A percentile compares a stretch with the other conserved stretches of the same genome.
Conservation (phyloP, 306 rosid genomes). For the Ammopiptanthus mongolicus region DNA sequence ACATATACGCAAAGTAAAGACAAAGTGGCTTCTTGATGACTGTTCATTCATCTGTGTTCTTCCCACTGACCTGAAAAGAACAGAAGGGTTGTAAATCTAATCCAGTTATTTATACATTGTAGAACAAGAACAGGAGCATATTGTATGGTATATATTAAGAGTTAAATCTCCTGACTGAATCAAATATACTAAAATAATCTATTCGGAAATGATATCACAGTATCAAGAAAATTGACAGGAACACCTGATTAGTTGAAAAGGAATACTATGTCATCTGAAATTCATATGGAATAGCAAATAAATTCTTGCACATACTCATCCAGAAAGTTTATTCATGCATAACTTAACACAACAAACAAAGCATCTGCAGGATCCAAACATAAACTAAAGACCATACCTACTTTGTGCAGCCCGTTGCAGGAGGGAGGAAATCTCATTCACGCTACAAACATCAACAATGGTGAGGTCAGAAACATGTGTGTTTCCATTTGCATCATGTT, state of each 20-base stretch:
- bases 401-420: slow-evolving; percentile 80
- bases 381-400: slow-evolving; percentile 41
- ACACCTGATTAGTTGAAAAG: background rate
- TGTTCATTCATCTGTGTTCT: slow-evolving; percentile 95
- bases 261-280: slow-evolving; percentile 7
- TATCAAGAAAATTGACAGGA: background rate
- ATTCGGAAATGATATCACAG: background rate
- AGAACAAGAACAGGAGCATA: background rate
- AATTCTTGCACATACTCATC: background rate
- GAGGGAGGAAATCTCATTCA: slow-evolving; percentile 85
- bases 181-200: background rate
- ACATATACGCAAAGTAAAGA: slow-evolving; percentile 83
- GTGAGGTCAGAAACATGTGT: slow-evolving; percentile 83
- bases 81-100: background rate
- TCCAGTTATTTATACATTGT: background rate
- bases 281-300: background rate
- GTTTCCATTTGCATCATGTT: slow-evolving; percentile 87
- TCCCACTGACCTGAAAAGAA: slow-evolving; percentile 76
- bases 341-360: background rate
- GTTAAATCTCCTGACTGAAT: background rate
- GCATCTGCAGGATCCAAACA: background rate
- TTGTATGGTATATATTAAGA: background rate
- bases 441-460: slow-evolving; percentile 69
- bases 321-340: background rate
- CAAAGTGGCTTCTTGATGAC: slow-evolving; percentile 94